Conservation (phyloP, 1,284 basidiomycete genomes). For the Ceratobasidium sp. region DNA sequence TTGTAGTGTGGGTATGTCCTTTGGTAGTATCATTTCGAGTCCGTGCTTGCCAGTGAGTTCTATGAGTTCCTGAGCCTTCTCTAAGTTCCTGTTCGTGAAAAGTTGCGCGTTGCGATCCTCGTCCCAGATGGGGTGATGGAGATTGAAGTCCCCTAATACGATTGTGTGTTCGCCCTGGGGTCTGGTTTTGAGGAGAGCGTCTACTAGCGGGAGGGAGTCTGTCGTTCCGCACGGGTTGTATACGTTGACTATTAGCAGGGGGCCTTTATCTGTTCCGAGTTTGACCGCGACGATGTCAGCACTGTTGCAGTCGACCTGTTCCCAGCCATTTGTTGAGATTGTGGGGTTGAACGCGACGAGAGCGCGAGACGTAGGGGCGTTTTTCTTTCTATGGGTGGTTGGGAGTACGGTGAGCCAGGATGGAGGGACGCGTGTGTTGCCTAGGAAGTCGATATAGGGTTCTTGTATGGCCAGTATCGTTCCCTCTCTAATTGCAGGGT, state of each 20-base stretch:
- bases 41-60: background rate
- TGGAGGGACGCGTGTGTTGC: background rate
- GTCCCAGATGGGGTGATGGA: slow-evolving; percentile 14
- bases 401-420: background rate
- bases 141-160: too few relatives aligned
- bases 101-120: background rate
- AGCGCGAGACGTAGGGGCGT: background rate
- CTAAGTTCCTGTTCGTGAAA: background rate
- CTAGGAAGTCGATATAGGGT: background rate
- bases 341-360: background rate
- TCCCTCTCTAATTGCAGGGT: background rate
- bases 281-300: background rate
- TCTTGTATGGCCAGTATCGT: slow-evolving; percentile 9
- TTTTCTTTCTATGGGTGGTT: background rate
- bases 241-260: background rate
- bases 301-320: background rate
- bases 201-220: background rate
- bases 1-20: too few relatives aligned
- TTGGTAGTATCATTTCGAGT: slow-evolving; percentile 1
- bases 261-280: background rate
- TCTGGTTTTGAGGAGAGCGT: background rate
- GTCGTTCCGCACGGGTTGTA: background rate
- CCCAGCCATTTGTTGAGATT: slow-evolving; percentile 5
- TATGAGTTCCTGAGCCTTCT: background rate
- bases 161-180: background rate